phyloP scores from a whole-genome alignment of 192 early-diverging fungal species.

The Chytriomyces sp. region DNA sequence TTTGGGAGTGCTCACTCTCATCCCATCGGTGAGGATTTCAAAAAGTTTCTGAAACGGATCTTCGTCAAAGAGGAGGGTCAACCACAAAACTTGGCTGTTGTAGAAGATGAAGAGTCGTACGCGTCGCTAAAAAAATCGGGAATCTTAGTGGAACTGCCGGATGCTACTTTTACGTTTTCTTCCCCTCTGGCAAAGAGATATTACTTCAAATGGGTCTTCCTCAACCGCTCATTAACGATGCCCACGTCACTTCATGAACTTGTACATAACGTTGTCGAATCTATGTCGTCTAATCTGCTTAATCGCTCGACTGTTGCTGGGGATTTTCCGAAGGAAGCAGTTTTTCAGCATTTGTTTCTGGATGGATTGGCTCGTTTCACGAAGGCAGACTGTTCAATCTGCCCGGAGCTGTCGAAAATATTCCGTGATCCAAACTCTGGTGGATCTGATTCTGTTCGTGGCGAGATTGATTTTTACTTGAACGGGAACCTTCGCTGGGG shows the following conservation, averaged over 20 bases:
- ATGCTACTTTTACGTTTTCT: slow-evolving; percentile 33
- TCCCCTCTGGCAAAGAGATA: slow-evolving; percentile 40
- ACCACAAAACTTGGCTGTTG: not conserved
- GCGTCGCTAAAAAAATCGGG: slow-evolving; percentile 26
- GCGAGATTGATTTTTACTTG: slow-evolving; percentile 39
- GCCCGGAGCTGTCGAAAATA: slow-evolving; percentile 32
- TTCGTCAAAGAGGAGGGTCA: slow-evolving; percentile 17
- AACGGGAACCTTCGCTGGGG: slow-evolving; percentile 33
- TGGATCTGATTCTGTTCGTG: slow-evolving; percentile 27
- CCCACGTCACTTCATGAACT: slow-evolving; percentile 37
- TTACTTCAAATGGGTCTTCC: slow-evolving; percentile 42
- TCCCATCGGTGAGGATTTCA: slow-evolving; percentile 24
- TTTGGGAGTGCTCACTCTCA: slow-evolving; percentile 24
- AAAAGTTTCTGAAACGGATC: slow-evolving; percentile 26
- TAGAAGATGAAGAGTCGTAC: slow-evolving; percentile 10
- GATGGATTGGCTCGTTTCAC: slow-evolving; percentile 25
- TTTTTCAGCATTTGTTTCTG: slow-evolving; percentile 29
- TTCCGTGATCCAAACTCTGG: slow-evolving; percentile 10
- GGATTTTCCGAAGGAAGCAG: slow-evolving; percentile 21
- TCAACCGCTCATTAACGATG: slow-evolving; percentile 22
- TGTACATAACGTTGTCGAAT: slow-evolving; percentile 24
- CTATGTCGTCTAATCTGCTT: slow-evolving; percentile 16
- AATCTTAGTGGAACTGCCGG: slow-evolving; percentile 21
- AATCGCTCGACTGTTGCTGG: slow-evolving; percentile 17
- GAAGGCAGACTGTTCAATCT: slow-evolving; percentile 25